These are phyloP conservation scores for Apiotrichum siamense DNA, from an alignment of 1,284 basidiomycete species.

Conservation along the genomic window DNA sequence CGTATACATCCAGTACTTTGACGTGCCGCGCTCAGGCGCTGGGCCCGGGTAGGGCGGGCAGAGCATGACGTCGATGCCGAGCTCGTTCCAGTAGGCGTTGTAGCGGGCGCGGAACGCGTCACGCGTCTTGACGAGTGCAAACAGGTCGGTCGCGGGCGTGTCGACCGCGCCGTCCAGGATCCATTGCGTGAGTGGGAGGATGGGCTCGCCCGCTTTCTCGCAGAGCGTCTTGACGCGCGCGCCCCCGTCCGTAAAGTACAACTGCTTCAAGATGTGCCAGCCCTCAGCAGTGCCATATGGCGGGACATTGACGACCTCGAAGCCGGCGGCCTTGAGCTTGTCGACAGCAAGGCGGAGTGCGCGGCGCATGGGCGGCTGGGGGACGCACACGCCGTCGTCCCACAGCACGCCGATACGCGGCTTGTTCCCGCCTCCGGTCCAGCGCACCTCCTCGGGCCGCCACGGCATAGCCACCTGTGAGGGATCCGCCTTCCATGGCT, in stretches of 20 bases:
- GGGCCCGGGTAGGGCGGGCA: slow-evolving; percentile 35
- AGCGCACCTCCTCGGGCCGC: slow-evolving; percentile 19
- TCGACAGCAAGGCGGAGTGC: slow-evolving; percentile 31
- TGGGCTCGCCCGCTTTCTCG: slow-evolving; percentile 25
- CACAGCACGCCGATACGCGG: slow-evolving; percentile 39
- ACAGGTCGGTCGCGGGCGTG: slow-evolving; percentile 20
- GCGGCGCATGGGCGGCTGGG: slow-evolving; percentile 39
- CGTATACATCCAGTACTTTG: slow-evolving; percentile 53
- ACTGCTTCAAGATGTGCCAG: slow-evolving; percentile 24
- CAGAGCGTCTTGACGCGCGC: slow-evolving; percentile 19
- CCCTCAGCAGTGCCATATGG: slow-evolving; percentile 23
- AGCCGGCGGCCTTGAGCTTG: slow-evolving; percentile 24
- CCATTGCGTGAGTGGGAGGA: slow-evolving; percentile 33
- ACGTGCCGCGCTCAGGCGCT: slow-evolving; percentile 30
- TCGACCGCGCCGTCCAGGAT: slow-evolving; percentile 17
- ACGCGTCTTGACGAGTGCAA: slow-evolving; percentile 29
- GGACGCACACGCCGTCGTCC: slow-evolving; percentile 39
- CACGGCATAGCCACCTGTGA: slow-evolving; percentile 33
- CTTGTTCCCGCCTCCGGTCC: slow-evolving; percentile 17
- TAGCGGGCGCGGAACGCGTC: slow-evolving; percentile 27
- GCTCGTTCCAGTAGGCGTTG: slow-evolving; percentile 20
- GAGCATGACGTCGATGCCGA: slow-evolving; percentile 38
- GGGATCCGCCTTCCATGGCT: slow-evolving; percentile 41
- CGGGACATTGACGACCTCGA: slow-evolving; percentile 26
- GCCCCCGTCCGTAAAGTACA: slow-evolving; percentile 40